phyloP scores from a whole-genome alignment of 208 protist genomes.

The Crithidia thermophila region DNA sequence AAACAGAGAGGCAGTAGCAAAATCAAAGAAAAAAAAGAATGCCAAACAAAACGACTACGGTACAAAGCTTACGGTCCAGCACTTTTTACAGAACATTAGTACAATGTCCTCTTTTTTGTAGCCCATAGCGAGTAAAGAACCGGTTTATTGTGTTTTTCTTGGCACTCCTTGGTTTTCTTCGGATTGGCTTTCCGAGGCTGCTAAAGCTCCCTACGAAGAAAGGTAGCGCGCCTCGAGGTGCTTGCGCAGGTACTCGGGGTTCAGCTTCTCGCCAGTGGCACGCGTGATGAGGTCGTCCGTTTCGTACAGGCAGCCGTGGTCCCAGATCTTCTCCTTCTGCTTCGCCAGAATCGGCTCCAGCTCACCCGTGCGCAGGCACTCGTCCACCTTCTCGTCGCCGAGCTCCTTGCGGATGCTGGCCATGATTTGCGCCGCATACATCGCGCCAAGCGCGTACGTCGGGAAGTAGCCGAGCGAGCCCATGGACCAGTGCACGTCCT shows the following conservation, averaged over 20 bases:
- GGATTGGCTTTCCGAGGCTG: too few relatives aligned
- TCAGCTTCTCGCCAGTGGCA: conserved; percentile 79
- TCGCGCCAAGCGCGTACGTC: conserved; percentile 84
- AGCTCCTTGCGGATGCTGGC: conserved; percentile 66
- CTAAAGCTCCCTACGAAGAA: background rate
- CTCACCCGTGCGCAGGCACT: conserved; percentile 59
- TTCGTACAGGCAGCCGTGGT: conserved; percentile 49
- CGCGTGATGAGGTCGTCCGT: conserved; percentile 77
- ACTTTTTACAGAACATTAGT: too few relatives aligned
- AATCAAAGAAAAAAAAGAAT: too few relatives aligned
- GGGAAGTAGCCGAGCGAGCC: conserved; percentile 90
- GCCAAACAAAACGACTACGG: too few relatives aligned
- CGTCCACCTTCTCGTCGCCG: conserved; percentile 50
- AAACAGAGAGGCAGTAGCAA: background rate
- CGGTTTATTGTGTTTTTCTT: background rate
- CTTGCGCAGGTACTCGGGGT: conserved; percentile 70
- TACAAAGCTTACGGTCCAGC: too few relatives aligned
- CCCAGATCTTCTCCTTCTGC: conserved; percentile 80
- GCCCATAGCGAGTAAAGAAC: too few relatives aligned
- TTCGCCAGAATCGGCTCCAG: conserved; percentile 56
- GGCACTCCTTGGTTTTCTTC: background rate
- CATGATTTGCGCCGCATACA: conserved; percentile 86
- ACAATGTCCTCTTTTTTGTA: too few relatives aligned
- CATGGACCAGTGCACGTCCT: conserved; percentile 90
- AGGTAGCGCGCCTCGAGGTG: conserved; percentile 87